Evolutionary conservation across 768 basidiomycete species (phyloP).

Genomic region (Infundibulicybe gibba): DNA sequence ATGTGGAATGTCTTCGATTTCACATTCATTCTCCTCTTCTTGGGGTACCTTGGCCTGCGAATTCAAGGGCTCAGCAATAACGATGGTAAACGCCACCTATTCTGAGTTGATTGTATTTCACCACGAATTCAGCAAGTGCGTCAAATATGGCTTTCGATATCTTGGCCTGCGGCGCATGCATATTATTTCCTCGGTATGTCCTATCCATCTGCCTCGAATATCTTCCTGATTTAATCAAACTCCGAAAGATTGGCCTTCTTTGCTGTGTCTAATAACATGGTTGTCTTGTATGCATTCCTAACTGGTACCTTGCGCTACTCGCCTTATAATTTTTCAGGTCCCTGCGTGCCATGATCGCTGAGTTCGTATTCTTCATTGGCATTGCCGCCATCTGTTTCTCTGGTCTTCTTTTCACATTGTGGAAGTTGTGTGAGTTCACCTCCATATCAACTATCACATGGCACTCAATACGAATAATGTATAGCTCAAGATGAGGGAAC

Average conservation of each 20-base stretch:
- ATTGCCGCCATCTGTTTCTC: constrained; percentile 82
- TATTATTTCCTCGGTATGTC: constrained; percentile 74
- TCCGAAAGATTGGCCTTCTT: constrained; percentile 68
- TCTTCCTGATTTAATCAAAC: background rate
- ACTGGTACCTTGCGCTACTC: background rate
- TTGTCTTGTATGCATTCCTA: constrained; percentile 58
- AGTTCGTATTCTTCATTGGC: constrained; percentile 76
- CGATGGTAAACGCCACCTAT: constrained; percentile 39
- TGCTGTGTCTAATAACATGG: constrained; percentile 71
- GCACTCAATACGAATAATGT: background rate
- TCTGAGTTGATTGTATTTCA: constrained; percentile 1
- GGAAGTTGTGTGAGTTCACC: constrained; percentile 34
- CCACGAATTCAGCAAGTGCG: constrained; percentile 26
- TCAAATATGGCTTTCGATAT: constrained; percentile 79
- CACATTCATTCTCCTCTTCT: constrained; percentile 64
- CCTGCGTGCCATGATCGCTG: constrained; percentile 76
- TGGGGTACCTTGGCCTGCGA: constrained; percentile 64
- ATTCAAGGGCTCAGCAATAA: constrained; percentile 52
- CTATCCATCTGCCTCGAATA: background rate
- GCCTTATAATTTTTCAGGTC: constrained; percentile 40
- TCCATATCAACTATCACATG: constrained; percentile 1
- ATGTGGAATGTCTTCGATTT: constrained; percentile 93
- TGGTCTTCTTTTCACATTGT: constrained; percentile 56
- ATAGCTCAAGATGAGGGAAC: constrained; percentile 21
- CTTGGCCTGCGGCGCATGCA: constrained; percentile 79